These are phyloP conservation scores for Umbelopsis sp. DNA, from an alignment of 192 early-diverging fungal species.

Conservation along the genomic window DNA sequence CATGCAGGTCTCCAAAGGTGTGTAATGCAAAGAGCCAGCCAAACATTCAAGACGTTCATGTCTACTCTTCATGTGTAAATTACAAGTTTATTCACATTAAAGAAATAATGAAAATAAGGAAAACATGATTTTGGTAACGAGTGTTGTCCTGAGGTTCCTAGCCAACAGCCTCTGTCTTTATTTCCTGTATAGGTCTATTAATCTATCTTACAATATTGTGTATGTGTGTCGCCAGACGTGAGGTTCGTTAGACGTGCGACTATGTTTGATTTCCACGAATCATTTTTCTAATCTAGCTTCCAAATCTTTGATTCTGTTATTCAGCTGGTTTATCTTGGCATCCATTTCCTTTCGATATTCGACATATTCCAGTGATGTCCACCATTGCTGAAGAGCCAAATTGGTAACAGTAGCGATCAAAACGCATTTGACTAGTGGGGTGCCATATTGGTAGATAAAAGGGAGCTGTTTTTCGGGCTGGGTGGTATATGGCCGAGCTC, in stretches of 20 bases:
- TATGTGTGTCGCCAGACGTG: not conserved
- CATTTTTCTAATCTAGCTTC: not conserved
- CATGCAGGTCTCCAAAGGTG: conserved; percentile 43
- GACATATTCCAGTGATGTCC: conserved; percentile 37
- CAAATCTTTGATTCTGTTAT: conserved; percentile 31
- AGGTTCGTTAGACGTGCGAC: not conserved
- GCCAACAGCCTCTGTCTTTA: too few relatives aligned
- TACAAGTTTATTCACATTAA: not conserved
- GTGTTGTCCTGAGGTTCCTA: too few relatives aligned
- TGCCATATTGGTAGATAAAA: conserved; percentile 36
- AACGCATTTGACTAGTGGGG: conserved; percentile 38
- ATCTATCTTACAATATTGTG: not conserved
- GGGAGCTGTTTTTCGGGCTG: not conserved
- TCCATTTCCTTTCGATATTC: conserved; percentile 38
- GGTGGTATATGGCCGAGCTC: not conserved
- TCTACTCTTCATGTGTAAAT: not conserved
- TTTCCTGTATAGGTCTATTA: too few relatives aligned
- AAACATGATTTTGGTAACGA: too few relatives aligned
- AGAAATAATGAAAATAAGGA: too few relatives aligned
- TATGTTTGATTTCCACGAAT: not conserved
- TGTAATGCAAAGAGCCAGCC: too few relatives aligned
- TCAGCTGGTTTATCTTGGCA: conserved; percentile 18
- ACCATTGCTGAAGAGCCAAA: conserved; percentile 29
- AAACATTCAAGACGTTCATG: too few relatives aligned
- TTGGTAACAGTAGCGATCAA: conserved; percentile 33